A percentile compares a stretch with the other conserved stretches of the same genome.
These are phyloP conservation scores for Penicillium daleae DNA, from an alignment of 495 filamentous ascomycete species.

Conservation along the genomic window DNA sequence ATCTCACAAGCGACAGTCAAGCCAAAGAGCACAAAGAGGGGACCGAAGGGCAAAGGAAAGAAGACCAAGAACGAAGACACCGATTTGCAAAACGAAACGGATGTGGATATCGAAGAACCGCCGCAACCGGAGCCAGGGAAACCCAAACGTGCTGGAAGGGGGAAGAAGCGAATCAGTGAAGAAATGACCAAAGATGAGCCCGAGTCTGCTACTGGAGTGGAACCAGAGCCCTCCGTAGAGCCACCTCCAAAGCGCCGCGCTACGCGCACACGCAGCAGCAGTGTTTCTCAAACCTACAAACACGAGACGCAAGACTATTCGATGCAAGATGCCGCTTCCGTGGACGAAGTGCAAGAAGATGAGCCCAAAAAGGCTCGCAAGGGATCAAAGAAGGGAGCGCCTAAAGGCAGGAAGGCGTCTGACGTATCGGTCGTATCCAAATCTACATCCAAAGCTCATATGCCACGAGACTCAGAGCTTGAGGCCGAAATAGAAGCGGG, in stretches of 20 bases:
- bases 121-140: constrained; percentile 39
- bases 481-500: constrained; percentile 71
- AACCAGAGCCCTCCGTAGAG: constrained; percentile 46
- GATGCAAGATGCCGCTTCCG: constrained; percentile 29
- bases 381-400: constrained; percentile 44
- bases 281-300: constrained; percentile 29
- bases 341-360: constrained; percentile 31
- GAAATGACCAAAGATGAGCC: constrained; percentile 56
- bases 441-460: constrained; percentile 36
- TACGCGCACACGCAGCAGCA: constrained; percentile 55
- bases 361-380: constrained; percentile 45
- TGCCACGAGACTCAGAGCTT: constrained; percentile 66
- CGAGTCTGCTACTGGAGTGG: constrained; percentile 22
- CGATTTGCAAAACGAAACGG: constrained; percentile 49
- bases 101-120: constrained; percentile 34
- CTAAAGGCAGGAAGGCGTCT: constrained; percentile 58
- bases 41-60: constrained; percentile 44
- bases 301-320: constrained; percentile 23
- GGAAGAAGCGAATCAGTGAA: constrained; percentile 70
- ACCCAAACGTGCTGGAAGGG: constrained; percentile 51
- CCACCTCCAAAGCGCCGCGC: constrained; percentile 69
- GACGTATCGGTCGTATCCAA: constrained; percentile 52
- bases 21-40: constrained; percentile 56
- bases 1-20: constrained; percentile 58
- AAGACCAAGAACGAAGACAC: constrained; percentile 64